These are phyloP conservation scores for Claviceps spartinae DNA, from an alignment of 2,329 filamentous ascomycete genomes.

Conservation along the genomic window DNA sequence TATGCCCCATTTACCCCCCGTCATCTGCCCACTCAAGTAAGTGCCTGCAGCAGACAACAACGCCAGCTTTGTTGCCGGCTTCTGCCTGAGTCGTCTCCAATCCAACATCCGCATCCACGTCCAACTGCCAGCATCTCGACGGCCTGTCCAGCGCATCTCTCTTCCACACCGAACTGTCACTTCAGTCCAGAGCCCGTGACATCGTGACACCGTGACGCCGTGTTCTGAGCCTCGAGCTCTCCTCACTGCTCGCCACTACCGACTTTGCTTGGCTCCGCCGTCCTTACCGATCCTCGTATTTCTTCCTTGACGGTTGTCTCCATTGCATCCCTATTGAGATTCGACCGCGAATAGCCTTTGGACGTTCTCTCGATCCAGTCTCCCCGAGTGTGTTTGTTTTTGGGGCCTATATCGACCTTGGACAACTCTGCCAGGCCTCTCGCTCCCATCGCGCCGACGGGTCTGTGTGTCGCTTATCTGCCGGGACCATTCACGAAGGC, in stretches of 20 bases:
- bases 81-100: background rate
- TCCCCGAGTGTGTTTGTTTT: background rate
- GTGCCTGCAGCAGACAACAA: background rate
- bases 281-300: background rate
- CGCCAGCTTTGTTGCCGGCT: background rate
- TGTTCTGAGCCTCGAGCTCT: background rate
- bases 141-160: background rate
- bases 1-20: background rate
- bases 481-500: background rate
- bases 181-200: background rate
- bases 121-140: background rate
- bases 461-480: background rate
- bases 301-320: background rate
- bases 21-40: background rate
- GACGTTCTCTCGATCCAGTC: background rate
- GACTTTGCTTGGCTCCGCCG: background rate
- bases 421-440: background rate
- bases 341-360: background rate
- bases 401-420: background rate
- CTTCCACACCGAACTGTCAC: background rate
- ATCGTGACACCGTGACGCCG: background rate
- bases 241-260: background rate
- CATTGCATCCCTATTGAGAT: background rate
- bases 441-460: background rate
- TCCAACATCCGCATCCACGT: background rate